phyloP scores from a whole-genome alignment of 1,284 basidiomycete species.

The Ceratobasidium sp. region DNA sequence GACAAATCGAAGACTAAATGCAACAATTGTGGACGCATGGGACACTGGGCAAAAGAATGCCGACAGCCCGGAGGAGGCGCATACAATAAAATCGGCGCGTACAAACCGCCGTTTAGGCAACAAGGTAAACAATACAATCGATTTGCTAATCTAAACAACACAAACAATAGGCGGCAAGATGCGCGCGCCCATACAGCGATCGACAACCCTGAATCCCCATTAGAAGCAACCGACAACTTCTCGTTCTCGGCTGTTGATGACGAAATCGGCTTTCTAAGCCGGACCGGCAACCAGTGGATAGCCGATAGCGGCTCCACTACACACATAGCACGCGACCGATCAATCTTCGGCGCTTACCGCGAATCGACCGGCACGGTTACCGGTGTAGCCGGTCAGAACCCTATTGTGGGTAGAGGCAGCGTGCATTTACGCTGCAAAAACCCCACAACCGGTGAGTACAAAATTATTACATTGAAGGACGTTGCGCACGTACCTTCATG shows the following conservation, averaged over 20 bases:
- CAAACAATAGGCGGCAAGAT: not conserved
- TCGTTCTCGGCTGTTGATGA: not conserved
- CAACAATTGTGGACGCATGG: too few relatives aligned
- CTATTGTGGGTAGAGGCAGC: conserved; percentile 30
- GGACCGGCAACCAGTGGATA: not conserved
- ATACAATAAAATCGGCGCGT: too few relatives aligned
- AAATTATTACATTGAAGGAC: conserved; percentile 52
- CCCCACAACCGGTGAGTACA: conserved; percentile 26
- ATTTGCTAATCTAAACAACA: too few relatives aligned
- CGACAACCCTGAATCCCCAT: not conserved
- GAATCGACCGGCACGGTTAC: not conserved
- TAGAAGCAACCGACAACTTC: not conserved
- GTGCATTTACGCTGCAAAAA: conserved; percentile 47
- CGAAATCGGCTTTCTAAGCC: not conserved
- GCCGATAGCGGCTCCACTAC: not conserved
- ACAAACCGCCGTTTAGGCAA: too few relatives aligned
- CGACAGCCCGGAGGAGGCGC: too few relatives aligned
- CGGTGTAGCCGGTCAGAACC: conserved; percentile 4
- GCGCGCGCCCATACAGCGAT: not conserved
- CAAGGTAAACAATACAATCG: too few relatives aligned
- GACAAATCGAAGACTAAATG: too few relatives aligned
- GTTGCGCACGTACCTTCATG: conserved; percentile 56
- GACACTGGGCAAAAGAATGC: too few relatives aligned
- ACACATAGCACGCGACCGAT: conserved; percentile 5
- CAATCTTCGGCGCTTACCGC: not conserved